A percentile compares a stretch with the other conserved stretches of the same genome.
Conservation (phyloP, 768 basidiomycete genomes). For the Suillus decipiens region DNA sequence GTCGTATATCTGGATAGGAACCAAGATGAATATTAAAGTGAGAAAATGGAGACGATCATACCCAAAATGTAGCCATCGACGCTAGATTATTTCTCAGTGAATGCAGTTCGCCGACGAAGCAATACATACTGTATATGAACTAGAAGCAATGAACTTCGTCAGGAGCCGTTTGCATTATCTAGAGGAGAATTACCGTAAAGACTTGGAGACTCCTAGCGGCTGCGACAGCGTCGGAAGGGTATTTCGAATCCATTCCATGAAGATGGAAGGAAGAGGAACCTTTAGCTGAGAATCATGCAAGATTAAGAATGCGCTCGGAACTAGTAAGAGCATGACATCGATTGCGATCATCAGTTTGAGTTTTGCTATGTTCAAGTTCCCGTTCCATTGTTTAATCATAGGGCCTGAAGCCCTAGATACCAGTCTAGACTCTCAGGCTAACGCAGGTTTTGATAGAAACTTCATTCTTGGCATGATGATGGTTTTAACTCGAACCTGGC, state of each 20-base stretch:
- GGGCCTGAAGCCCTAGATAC: neutral
- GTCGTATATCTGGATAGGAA: constrained; percentile 6
- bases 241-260: neutral
- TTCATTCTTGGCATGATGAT: neutral
- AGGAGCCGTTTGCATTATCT: neutral
- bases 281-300: neutral
- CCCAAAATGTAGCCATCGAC: constrained; percentile 12
- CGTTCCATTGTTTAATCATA: neutral
- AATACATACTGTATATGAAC: neutral
- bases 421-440: no score
- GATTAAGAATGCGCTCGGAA: neutral
- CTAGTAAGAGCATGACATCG: neutral
- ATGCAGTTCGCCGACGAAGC: neutral
- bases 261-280: neutral
- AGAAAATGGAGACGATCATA: neutral
- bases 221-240: neutral
- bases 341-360: neutral
- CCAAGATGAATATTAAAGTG: neutral
- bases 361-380: neutral
- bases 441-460: no score
- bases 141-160: neutral
- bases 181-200: neutral
- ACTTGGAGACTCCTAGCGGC: neutral
- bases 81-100: neutral
- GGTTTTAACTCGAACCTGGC: neutral